Percentiles rank a stretch among this genome's conserved stretches.
phyloP scores from a whole-genome alignment of 306 rosid species.

The Acacia confusa region DNA sequence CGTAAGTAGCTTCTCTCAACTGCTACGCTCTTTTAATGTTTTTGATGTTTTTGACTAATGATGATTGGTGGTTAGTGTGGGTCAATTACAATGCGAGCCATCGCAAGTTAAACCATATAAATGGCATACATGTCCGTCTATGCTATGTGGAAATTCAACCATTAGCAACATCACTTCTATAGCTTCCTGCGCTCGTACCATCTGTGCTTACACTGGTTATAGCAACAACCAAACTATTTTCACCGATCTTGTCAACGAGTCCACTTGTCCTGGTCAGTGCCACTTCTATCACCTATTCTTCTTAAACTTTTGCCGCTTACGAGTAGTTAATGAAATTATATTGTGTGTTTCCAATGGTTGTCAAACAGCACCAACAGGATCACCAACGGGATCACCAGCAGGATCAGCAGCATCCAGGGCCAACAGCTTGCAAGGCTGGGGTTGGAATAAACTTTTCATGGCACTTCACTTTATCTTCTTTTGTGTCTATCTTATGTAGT shows the following conservation, averaged over 20 bases:
- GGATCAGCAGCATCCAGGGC: constrained; percentile 44
- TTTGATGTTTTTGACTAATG: neutral
- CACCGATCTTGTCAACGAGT: constrained; percentile 19
- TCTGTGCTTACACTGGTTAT: constrained; percentile 72
- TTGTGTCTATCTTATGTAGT: constrained; percentile 31
- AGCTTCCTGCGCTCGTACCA: constrained; percentile 42
- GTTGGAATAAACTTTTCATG: constrained; percentile 48
- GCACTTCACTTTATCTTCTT: constrained; percentile 41
- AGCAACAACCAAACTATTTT: constrained; percentile 35
- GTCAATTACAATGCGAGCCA: constrained; percentile 66
- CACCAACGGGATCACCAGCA: neutral
- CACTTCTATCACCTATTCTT: neutral
- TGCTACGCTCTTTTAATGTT: neutral
- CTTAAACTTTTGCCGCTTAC: neutral
- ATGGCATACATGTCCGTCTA: constrained; percentile 59
- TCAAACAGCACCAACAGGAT: constrained; percentile 39
- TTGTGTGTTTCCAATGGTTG: constrained; percentile 17
- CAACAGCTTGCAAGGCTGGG: constrained; percentile 32
- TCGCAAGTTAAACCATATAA: constrained; percentile 45
- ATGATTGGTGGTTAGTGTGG: neutral
- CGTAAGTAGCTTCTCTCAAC: constrained; percentile 42
- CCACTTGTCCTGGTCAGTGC: constrained; percentile 70
- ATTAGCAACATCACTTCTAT: constrained; percentile 45
- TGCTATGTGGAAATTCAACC: constrained; percentile 38
- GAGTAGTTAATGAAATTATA: neutral